These are phyloP conservation scores for Apophysomyces ossiformis DNA, from an alignment of 371 early-diverging fungal genomes.

Conservation along the genomic window DNA sequence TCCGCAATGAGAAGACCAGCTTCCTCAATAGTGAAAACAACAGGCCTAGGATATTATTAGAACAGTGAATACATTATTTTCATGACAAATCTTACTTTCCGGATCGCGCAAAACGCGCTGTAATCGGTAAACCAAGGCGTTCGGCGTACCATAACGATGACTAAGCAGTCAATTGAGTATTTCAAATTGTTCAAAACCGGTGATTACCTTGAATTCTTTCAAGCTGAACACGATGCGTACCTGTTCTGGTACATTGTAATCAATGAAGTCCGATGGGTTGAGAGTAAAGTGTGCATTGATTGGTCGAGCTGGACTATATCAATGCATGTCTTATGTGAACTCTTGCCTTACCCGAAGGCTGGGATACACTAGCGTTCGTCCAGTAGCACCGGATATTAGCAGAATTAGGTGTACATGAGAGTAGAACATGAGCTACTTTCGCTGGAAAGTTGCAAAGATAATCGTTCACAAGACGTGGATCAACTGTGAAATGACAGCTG, in stretches of 20 bases:
- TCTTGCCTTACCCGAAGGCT: neutral
- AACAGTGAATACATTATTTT: neutral
- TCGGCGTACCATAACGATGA: slow-evolving; percentile 21
- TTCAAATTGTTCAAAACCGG: neutral
- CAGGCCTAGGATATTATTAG: slow-evolving; percentile 7
- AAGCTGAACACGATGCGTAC: slow-evolving; percentile 19
- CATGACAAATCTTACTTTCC: slow-evolving; percentile 20
- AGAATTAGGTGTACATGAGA: slow-evolving; percentile 19
- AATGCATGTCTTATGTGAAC: too few relatives aligned
- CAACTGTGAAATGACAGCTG: slow-evolving; percentile 18
- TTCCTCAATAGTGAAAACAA: slow-evolving; percentile 17
- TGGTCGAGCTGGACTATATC: neutral
- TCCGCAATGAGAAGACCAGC: slow-evolving; percentile 23
- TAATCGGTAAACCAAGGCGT: slow-evolving; percentile 8
- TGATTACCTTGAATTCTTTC: slow-evolving; percentile 26
- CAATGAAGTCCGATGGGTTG: slow-evolving; percentile 21
- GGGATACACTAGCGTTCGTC: neutral
- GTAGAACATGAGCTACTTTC: slow-evolving; percentile 14
- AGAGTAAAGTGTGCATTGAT: slow-evolving; percentile 26
- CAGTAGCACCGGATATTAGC: slow-evolving; percentile 22
- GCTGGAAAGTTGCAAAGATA: slow-evolving; percentile 21
- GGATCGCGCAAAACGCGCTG: slow-evolving; percentile 21
- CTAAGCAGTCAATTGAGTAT: slow-evolving; percentile 6
- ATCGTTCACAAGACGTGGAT: slow-evolving; percentile 18
- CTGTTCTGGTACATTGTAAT: slow-evolving; percentile 12